Evolutionary conservation across 495 filamentous ascomycete genomes (phyloP).

Genomic region (Podospora pseudopauciseta): DNA sequence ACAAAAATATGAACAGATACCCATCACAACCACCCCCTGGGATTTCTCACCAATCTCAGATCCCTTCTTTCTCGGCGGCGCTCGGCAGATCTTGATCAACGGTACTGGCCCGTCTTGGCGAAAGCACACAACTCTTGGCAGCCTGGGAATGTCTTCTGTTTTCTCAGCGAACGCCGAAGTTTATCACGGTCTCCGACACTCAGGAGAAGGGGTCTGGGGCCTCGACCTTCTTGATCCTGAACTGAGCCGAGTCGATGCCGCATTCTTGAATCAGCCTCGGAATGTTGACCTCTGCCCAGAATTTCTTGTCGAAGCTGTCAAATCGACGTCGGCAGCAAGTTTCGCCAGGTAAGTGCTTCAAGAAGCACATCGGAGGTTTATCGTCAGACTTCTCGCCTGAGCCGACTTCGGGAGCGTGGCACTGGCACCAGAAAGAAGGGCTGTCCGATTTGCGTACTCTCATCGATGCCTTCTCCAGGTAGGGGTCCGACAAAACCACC

Average conservation of each 20-base stretch:
- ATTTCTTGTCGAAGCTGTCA: background rate
- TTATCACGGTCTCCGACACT: background rate
- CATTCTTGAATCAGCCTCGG: slow-evolving; percentile 11
- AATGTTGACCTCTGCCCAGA: slow-evolving; percentile 17
- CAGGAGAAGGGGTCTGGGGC: background rate
- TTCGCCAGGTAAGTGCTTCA: background rate
- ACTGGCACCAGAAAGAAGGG: slow-evolving; percentile 29
- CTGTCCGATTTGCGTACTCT: slow-evolving; percentile 25
- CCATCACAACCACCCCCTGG: background rate
- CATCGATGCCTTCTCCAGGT: slow-evolving; percentile 27
- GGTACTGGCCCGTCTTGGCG: slow-evolving; percentile 22
- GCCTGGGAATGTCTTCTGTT: background rate
- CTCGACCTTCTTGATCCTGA: slow-evolving; percentile 15
- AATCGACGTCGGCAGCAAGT: background rate
- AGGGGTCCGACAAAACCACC: slow-evolving; percentile 31
- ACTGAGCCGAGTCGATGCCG: slow-evolving; percentile 15
- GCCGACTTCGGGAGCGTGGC: slow-evolving; percentile 17
- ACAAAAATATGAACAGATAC: background rate
- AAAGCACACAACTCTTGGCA: slow-evolving; percentile 4
- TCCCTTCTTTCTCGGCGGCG: slow-evolving; percentile 4
- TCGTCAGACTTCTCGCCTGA: background rate
- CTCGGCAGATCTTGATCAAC: slow-evolving; percentile 21
- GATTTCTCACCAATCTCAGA: background rate
- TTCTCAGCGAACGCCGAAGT: background rate
- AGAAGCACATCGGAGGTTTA: background rate